A percentile compares a stretch with the other conserved stretches of the same genome.
These are phyloP conservation scores for Cyberlindnera euphorbiae DNA, from an alignment of 805 yeast genomes.

Conservation along the genomic window DNA sequence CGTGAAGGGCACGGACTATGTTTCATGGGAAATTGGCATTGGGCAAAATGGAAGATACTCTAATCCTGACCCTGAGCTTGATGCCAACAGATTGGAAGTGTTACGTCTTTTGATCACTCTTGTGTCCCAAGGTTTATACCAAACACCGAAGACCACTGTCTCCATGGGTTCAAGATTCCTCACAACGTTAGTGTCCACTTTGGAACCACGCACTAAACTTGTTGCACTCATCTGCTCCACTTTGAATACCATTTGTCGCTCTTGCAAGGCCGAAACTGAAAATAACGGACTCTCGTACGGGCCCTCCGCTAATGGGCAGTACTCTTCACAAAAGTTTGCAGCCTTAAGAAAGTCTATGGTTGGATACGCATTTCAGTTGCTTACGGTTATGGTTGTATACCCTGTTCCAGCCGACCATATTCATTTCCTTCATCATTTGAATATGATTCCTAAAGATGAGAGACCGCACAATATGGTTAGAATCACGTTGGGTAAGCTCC, in stretches of 20 bases:
- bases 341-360: slow-evolving; percentile 44
- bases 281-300: slow-evolving; percentile 43
- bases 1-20: slow-evolving; percentile 30
- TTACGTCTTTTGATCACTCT: slow-evolving; percentile 57
- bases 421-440: slow-evolving; percentile 31
- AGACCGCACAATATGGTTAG: slow-evolving; percentile 46
- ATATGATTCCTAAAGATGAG: slow-evolving; percentile 25
- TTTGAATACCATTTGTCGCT: slow-evolving; percentile 56
- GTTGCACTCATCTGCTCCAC: slow-evolving; percentile 62
- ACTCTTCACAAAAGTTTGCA: slow-evolving; percentile 20
- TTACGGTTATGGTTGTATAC: slow-evolving; percentile 57
- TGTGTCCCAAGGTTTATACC: slow-evolving; percentile 58
- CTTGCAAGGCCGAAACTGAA: slow-evolving; percentile 34
- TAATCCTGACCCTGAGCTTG: slow-evolving; percentile 39
- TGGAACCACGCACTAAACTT: slow-evolving; percentile 41
- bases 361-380: slow-evolving; percentile 54
- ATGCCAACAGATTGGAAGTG: slow-evolving; percentile 63
- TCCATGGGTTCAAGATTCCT: slow-evolving; percentile 56
- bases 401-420: slow-evolving; percentile 50
- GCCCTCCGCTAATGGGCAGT: slow-evolving; percentile 20
- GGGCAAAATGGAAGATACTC: slow-evolving; percentile 36
- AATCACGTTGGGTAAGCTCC: slow-evolving; percentile 46
- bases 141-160: slow-evolving; percentile 36
- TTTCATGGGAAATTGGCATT: slow-evolving; percentile 81
- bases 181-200: slow-evolving; percentile 46